Evolutionary conservation across 2,329 filamentous ascomycete species (phyloP).

Genomic region (Botrytis pseudocinerea): DNA sequence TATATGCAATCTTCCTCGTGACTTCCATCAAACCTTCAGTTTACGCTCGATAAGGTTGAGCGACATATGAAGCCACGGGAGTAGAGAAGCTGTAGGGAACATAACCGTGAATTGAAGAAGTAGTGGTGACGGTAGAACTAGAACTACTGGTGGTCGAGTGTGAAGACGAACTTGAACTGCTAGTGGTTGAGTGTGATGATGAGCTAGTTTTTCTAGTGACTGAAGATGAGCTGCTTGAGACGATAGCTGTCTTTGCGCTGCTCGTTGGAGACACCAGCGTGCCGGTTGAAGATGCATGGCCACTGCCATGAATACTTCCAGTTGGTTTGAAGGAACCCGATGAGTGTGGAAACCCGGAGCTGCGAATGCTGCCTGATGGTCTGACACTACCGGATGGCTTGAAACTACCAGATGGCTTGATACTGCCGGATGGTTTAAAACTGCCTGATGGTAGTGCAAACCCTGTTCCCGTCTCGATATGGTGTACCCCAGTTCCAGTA

Average conservation of each 20-base stretch:
- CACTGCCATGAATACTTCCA: neutral
- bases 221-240: neutral
- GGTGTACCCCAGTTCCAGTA: slow-evolving; percentile 1
- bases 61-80: slow-evolving; percentile 16
- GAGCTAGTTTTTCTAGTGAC: neutral
- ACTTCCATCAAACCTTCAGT: neutral
- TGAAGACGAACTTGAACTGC: neutral
- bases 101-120: slow-evolving; percentile 7
- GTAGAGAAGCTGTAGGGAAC: slow-evolving; percentile 17
- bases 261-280: neutral
- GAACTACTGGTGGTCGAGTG: neutral
- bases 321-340: slow-evolving; percentile 8
- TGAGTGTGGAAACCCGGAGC: slow-evolving; percentile 1
- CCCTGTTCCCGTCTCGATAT: neutral
- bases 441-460: neutral
- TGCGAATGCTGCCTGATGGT: neutral
- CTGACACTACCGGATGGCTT: neutral
- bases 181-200: neutral
- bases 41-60: slow-evolving; percentile 3
- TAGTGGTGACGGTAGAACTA: slow-evolving; percentile 11
- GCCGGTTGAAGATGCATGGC: neutral
- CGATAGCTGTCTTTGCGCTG: no score
- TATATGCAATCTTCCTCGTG: neutral
- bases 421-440: neutral
- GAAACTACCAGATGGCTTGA: neutral